A percentile compares a stretch with the other conserved stretches of the same genome.
phyloP scores from a whole-genome alignment of 306 rosid species.

The Dalbergia oliveri region DNA sequence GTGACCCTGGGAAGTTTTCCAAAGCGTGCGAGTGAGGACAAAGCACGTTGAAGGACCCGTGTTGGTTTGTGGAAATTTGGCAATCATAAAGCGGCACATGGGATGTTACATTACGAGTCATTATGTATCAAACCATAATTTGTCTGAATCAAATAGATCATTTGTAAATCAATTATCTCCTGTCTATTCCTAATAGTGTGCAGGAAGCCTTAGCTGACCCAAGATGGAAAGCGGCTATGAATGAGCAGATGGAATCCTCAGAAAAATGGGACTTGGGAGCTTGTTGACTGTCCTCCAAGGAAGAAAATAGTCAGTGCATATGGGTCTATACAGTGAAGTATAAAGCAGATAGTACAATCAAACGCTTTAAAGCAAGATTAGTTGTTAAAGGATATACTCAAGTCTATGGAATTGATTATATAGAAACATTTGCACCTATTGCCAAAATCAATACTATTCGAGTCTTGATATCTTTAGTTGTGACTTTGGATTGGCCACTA shows the following conservation, averaged over 20 bases:
- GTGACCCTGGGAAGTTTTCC: no score
- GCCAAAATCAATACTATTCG: not conserved
- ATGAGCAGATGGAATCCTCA: not conserved
- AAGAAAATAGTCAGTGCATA: not conserved
- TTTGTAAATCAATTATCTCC: not conserved
- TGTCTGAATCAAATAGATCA: not conserved
- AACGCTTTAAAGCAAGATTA: not conserved
- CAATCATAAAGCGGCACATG: no score
- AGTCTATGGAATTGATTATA: not conserved
- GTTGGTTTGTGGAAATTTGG: no score
- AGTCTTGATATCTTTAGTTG: not conserved
- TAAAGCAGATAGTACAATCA: not conserved
- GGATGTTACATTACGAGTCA: no score
- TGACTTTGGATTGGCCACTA: not conserved
- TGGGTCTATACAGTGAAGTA: slow-evolving; percentile 5
- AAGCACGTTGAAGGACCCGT: no score
- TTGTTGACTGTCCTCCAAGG: not conserved
- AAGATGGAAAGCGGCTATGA: not conserved
- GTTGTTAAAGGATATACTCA: not conserved
- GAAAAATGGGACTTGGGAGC: not conserved
- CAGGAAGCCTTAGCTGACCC: not conserved
- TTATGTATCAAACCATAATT: no score
- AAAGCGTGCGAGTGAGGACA: no score
- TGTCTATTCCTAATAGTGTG: slow-evolving; percentile 2
- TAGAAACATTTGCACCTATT: not conserved